A percentile compares a stretch with the other conserved stretches of the same genome.
phyloP scores from a whole-genome alignment of 2,329 filamentous ascomycete species.

The Plenodomus tracheiphilus region DNA sequence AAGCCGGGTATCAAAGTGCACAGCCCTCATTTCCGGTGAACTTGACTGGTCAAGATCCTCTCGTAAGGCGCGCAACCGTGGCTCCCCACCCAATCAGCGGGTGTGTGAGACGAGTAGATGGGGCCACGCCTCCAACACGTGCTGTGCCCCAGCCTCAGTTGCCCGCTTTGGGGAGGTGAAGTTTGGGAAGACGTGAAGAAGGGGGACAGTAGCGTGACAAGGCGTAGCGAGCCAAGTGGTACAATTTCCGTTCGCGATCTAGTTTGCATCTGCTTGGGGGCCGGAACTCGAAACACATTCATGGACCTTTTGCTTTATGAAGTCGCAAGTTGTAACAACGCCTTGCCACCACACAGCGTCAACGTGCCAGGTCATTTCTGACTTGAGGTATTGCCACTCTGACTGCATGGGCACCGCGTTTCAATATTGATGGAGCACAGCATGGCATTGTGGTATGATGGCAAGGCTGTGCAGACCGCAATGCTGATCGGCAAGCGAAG shows the following conservation, averaged over 20 bases:
- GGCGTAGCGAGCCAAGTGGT: constrained; percentile 27
- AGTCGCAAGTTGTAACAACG: not conserved
- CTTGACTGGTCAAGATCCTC: constrained; percentile 9
- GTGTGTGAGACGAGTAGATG: not conserved
- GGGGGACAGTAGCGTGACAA: constrained; percentile 15
- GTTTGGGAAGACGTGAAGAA: not conserved
- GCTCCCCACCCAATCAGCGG: constrained; percentile 10
- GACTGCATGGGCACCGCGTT: constrained; percentile 2
- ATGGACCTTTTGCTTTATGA: not conserved
- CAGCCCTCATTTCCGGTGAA: constrained; percentile 21
- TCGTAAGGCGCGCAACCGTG: constrained; percentile 6
- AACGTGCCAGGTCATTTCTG: not conserved
- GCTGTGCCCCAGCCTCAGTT: constrained; percentile 13
- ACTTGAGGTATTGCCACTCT: not conserved
- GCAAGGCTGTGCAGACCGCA: not conserved
- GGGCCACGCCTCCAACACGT: not conserved
- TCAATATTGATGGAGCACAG: not conserved
- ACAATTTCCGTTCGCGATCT: constrained; percentile 13
- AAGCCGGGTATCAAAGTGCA: constrained; percentile 14
- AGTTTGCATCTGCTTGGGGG: constrained; percentile 9
- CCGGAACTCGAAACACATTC: constrained; percentile 4
- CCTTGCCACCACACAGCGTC: not conserved
- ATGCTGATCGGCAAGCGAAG: constrained; percentile 12
- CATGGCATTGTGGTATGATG: constrained; percentile 18
- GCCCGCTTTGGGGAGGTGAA: constrained; percentile 2